Evolutionary conservation across 331 rosid species (phyloP).

Genomic region (Dryas integrifolia): DNA sequence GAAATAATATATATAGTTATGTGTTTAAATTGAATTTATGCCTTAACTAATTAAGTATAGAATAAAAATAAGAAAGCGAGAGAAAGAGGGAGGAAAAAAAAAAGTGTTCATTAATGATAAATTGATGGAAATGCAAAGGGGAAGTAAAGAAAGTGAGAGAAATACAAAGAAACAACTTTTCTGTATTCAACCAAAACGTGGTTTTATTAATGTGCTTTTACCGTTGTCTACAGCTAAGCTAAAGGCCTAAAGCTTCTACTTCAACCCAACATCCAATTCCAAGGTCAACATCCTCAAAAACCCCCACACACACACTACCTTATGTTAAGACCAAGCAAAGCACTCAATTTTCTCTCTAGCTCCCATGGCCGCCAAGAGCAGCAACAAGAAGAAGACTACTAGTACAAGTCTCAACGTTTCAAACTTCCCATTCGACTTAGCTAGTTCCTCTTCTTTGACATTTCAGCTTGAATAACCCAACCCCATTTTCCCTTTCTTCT

Average conservation of each 20-base stretch:
- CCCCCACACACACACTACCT: constrained; percentile 28
- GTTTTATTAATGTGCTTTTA: constrained; percentile 34
- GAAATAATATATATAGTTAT: too few relatives aligned
- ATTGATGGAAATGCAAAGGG: neutral
- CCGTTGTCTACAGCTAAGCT: constrained; percentile 12
- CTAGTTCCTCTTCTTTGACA: constrained; percentile 26
- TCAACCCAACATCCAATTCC: constrained; percentile 16
- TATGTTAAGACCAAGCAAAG: neutral
- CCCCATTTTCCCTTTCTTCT: constrained; percentile 8
- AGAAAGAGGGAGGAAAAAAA: neutral
- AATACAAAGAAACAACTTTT: constrained; percentile 36
- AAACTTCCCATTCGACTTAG: constrained; percentile 15
- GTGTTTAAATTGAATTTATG: too few relatives aligned
- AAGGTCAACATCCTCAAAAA: constrained; percentile 61
- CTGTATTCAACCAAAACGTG: constrained; percentile 74
- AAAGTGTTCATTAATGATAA: constrained; percentile 8
- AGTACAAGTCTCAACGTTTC: constrained; percentile 13
- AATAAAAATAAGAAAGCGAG: too few relatives aligned
- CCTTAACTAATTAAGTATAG: neutral
- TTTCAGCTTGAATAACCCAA: constrained; percentile 5
- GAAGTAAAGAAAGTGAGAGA: constrained; percentile 19
- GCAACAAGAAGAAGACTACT: constrained; percentile 14
- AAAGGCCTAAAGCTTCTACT: neutral
- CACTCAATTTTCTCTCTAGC: constrained; percentile 16
- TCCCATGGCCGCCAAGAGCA: constrained; percentile 40